phyloP scores from a whole-genome alignment of 2,329 filamentous ascomycete species.

The Aspergillus flavus region DNA sequence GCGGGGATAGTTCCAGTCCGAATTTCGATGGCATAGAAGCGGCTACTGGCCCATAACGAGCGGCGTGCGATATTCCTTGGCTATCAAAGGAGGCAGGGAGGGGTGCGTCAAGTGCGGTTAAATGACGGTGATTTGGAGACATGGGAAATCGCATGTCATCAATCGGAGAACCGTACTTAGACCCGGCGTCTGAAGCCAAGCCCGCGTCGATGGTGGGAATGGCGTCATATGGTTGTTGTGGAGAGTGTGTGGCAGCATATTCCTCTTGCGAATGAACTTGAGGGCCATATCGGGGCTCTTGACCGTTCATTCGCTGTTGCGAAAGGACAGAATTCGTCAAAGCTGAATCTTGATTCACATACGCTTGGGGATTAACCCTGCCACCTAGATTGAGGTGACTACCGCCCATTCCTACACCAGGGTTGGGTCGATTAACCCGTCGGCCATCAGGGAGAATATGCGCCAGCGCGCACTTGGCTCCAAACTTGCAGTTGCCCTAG shows the following conservation, averaged over 20 bases:
- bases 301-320: slow-evolving; percentile 59
- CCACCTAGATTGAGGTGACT: slow-evolving; percentile 66
- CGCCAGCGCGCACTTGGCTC: slow-evolving; percentile 93
- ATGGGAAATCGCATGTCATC: slow-evolving; percentile 77
- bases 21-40: slow-evolving; percentile 93
- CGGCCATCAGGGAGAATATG: slow-evolving; percentile 93
- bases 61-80: slow-evolving; percentile 89
- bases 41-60: slow-evolving; percentile 85
- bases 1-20: slow-evolving; percentile 76
- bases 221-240: slow-evolving; percentile 47
- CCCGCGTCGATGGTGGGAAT: slow-evolving; percentile 62
- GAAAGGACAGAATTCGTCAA: slow-evolving; percentile 73
- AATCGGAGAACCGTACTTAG: slow-evolving; percentile 80
- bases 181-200: slow-evolving; percentile 60
- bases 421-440: slow-evolving; percentile 75
- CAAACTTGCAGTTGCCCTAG: slow-evolving; percentile 98
- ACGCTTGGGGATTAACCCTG: slow-evolving; percentile 66
- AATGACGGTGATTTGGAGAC: slow-evolving; percentile 70
- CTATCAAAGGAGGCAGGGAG: slow-evolving; percentile 95
- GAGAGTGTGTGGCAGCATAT: slow-evolving; percentile 44
- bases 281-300: slow-evolving; percentile 49
- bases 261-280: slow-evolving; percentile 48
- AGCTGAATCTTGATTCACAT: slow-evolving; percentile 68
- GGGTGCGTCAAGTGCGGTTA: slow-evolving; percentile 92
- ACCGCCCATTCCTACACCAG: slow-evolving; percentile 53